phyloP scores from a whole-genome alignment of 257 asterid genomes.

The Solanum dulcamara region DNA sequence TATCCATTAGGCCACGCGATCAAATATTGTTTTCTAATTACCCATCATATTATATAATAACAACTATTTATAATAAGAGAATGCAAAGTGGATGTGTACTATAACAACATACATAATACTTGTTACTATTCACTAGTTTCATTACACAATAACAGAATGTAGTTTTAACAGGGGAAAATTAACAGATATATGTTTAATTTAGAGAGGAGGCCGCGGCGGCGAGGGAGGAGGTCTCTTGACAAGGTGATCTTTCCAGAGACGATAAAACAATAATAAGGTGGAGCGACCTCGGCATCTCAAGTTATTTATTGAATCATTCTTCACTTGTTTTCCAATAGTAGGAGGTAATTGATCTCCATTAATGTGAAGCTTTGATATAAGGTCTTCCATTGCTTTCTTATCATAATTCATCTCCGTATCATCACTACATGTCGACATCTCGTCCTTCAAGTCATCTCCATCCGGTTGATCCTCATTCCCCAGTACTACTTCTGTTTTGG shows the following conservation, averaged over 20 bases:
- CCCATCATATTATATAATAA: rapidly evolving
- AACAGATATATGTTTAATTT: not conserved
- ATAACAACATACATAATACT: not conserved
- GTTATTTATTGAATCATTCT: not conserved
- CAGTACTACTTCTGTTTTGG: not conserved
- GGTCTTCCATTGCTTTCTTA: conserved; percentile 36
- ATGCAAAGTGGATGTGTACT: too few species aligned
- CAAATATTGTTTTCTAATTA: not conserved
- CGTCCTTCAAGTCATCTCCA: not conserved
- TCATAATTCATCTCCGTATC: not conserved
- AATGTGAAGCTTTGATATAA: conserved; percentile 28
- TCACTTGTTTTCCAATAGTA: not conserved
- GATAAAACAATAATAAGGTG: not conserved
- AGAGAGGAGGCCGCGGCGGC: not conserved
- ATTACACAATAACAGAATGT: not conserved
- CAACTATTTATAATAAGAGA: too few species aligned
- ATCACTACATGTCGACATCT: not conserved
- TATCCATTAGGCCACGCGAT: conserved; percentile 99
- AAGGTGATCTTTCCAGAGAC: not conserved
- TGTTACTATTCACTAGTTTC: not conserved
- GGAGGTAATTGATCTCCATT: not conserved
- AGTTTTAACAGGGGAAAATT: not conserved
- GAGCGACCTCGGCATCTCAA: not conserved
- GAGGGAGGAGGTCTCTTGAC: not conserved
- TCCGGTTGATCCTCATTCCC: not conserved